Conservation (phyloP, 108 stramenopile genomes). For the Cyclotella sp. region DNA sequence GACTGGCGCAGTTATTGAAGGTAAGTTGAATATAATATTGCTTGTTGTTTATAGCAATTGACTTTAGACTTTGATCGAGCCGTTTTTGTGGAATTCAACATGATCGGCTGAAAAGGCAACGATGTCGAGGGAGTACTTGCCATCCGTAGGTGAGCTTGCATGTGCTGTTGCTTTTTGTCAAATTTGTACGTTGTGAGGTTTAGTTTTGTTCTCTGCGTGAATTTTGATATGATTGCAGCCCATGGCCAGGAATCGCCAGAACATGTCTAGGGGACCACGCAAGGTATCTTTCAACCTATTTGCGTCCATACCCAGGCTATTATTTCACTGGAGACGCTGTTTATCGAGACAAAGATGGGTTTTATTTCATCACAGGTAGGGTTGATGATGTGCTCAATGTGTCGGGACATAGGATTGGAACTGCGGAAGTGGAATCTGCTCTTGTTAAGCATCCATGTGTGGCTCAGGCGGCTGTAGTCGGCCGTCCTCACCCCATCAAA, state of each 20-base stretch:
- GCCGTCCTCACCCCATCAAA: constrained; percentile 88
- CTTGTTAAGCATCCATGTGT: constrained; percentile 81
- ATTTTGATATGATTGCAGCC: neutral
- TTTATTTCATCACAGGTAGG: constrained; percentile 89
- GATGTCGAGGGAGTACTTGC: constrained; percentile 85
- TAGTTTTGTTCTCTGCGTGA: neutral
- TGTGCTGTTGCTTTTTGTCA: too few relatives aligned
- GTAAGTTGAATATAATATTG: constrained; percentile 13
- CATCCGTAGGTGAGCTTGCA: constrained; percentile 42
- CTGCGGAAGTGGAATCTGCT: constrained; percentile 85
- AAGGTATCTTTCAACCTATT: constrained; percentile 80
- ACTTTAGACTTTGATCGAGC: too few relatives aligned
- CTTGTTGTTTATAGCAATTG: neutral
- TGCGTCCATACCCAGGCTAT: constrained; percentile 82
- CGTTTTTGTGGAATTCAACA: too few relatives aligned
- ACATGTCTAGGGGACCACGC: constrained; percentile 88
- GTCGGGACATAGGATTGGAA: constrained; percentile 87
- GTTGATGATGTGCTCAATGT: constrained; percentile 93
- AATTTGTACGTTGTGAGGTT: too few relatives aligned
- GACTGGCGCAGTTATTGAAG: constrained; percentile 67
- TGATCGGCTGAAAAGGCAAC: constrained; percentile 21
- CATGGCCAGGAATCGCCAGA: constrained; percentile 78
- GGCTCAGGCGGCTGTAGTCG: constrained; percentile 87
- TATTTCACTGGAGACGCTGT: constrained; percentile 91
- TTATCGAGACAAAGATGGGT: constrained; percentile 83